Percentiles rank a stretch among this genome's conserved stretches.
phyloP scores from a whole-genome alignment of 768 basidiomycete genomes.

The Candolleomyces aberdarensis region DNA sequence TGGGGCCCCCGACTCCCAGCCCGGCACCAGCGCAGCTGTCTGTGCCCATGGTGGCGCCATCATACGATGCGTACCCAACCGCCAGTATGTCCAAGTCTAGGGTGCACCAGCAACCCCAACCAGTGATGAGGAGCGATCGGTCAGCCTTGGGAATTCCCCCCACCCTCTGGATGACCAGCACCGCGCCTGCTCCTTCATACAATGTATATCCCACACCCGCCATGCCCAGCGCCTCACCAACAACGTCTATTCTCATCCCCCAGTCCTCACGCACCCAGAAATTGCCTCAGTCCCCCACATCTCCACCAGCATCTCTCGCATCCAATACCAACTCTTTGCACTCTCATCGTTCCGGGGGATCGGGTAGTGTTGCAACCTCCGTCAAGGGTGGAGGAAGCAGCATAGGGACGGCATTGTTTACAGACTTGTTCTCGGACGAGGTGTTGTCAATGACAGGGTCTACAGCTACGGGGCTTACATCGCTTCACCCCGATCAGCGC shows the following conservation, averaged over 20 bases:
- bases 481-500: conserved; percentile 11
- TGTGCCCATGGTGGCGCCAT: conserved; percentile 32
- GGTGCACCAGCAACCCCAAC: conserved; percentile 13
- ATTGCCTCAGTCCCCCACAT: conserved; percentile 33
- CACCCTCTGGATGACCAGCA: conserved; percentile 83
- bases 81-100: background rate
- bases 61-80: conserved; percentile 15
- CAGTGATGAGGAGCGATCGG: conserved; percentile 42
- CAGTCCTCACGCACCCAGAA: conserved; percentile 28
- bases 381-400: background rate
- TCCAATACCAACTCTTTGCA: conserved; percentile 49
- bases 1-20: conserved; percentile 36
- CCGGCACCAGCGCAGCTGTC: conserved; percentile 17
- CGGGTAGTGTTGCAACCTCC: background rate
- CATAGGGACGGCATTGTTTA: conserved; percentile 40
- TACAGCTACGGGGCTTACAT: conserved; percentile 21
- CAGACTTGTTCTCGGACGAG: conserved; percentile 69
- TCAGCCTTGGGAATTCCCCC: conserved; percentile 59
- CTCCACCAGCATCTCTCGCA: conserved; percentile 39
- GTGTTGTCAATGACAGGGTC: conserved; percentile 45
- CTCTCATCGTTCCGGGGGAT: background rate
- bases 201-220: conserved; percentile 29
- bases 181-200: conserved; percentile 29
- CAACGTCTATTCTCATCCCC: conserved; percentile 35
- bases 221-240: conserved; percentile 37